Evolutionary conservation across 2,329 filamentous ascomycete species (phyloP).

Genomic region (Colletotrichum filicis): DNA sequence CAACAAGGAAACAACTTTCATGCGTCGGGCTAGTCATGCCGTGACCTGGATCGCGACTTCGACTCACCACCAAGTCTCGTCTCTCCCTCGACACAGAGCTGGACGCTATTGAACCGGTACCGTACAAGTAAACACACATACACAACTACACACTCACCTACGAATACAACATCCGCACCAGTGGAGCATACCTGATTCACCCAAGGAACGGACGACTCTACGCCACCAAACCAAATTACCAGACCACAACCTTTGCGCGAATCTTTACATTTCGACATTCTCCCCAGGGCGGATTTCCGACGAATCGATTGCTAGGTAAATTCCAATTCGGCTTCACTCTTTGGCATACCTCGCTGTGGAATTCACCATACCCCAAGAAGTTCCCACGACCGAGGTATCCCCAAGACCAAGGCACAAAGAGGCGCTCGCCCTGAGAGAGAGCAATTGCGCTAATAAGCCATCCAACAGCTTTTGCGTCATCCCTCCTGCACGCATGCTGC

Average conservation of each 20-base stretch:
- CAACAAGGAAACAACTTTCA: neutral
- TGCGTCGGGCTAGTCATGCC: neutral
- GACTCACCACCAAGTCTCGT: neutral
- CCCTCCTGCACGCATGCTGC: slow-evolving; percentile 11
- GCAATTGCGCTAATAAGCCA: slow-evolving; percentile 26
- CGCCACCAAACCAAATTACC: slow-evolving; percentile 9
- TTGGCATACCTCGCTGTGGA: slow-evolving; percentile 6
- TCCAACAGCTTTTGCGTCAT: slow-evolving; percentile 33
- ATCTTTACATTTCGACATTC: slow-evolving; percentile 1
- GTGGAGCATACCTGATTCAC: slow-evolving; percentile 33
- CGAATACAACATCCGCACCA: neutral
- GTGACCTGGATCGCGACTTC: slow-evolving; percentile 27
- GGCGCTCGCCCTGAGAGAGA: slow-evolving; percentile 16
- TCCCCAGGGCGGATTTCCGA: neutral
- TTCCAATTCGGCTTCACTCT: neutral
- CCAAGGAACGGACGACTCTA: slow-evolving; percentile 19
- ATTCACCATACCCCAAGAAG: neutral
- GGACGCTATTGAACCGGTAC: neutral
- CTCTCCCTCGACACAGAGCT: slow-evolving; percentile 18
- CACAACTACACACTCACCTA: neutral
- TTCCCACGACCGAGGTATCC: neutral
- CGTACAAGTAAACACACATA: neutral
- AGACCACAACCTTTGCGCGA: neutral
- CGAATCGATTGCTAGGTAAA: neutral
- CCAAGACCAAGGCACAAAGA: slow-evolving; percentile 6